A percentile compares a stretch with the other conserved stretches of the same genome.
These are phyloP conservation scores for Bruguiera hainesii DNA, from an alignment of 441 rosid species.

Conservation along the genomic window DNA sequence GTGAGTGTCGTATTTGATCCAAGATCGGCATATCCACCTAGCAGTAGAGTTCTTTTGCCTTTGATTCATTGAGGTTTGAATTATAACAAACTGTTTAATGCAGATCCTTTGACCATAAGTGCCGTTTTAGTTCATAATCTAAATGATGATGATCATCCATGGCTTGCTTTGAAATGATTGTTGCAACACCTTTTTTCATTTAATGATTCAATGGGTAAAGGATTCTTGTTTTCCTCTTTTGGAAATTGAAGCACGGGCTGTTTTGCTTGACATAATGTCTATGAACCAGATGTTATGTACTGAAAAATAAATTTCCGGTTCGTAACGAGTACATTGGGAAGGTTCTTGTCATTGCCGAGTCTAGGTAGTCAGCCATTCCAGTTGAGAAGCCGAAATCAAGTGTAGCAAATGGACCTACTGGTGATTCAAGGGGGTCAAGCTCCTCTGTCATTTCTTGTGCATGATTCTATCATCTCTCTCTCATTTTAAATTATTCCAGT, in stretches of 20 bases:
- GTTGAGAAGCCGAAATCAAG: slow-evolving; percentile 66
- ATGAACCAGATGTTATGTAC: slow-evolving; percentile 13
- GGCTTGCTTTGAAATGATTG: background rate
- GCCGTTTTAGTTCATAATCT: too few species aligned
- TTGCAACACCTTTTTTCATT: background rate
- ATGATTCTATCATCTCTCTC: background rate
- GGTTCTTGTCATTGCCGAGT: slow-evolving; percentile 79
- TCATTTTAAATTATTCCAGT: background rate
- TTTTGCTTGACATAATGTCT: slow-evolving; percentile 1
- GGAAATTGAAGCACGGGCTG: background rate
- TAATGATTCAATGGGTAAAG: background rate
- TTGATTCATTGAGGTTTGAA: background rate
- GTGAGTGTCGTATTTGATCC: background rate
- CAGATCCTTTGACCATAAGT: background rate
- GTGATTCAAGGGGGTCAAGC: slow-evolving; percentile 52
- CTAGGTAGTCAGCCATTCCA: slow-evolving; percentile 71
- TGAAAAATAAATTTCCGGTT: slow-evolving; percentile 37
- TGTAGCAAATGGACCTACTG: slow-evolving; percentile 43
- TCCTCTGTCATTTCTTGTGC: background rate
- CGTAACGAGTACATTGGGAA: slow-evolving; percentile 68
- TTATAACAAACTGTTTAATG: background rate
- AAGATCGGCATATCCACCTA: background rate
- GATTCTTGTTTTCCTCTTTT: background rate
- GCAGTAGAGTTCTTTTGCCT: background rate
- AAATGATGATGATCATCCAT: background rate